A percentile compares a stretch with the other conserved stretches of the same genome.
These are phyloP conservation scores for Suhomyces bokatorum DNA, from an alignment of 1,139 yeast genomes.

Conservation along the genomic window DNA sequence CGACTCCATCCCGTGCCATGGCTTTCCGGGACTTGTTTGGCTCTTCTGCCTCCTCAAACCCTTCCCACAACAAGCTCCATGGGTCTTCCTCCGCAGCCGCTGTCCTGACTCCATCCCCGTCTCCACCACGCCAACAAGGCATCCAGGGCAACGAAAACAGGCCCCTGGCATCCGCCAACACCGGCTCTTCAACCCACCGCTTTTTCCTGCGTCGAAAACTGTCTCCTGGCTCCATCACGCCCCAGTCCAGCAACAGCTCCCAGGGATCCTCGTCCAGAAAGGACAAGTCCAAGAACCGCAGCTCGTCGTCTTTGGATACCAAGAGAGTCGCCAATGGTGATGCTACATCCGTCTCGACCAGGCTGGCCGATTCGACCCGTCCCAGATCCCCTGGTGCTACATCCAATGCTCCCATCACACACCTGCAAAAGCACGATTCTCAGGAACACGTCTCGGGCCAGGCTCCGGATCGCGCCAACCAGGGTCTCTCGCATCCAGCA, in stretches of 20 bases:
- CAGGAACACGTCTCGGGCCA: too few relatives aligned
- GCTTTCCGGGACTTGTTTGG: conserved; percentile 15
- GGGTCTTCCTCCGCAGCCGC: neutral
- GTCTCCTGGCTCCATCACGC: conserved; percentile 13
- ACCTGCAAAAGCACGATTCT: too few relatives aligned
- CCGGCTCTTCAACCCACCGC: conserved; percentile 8
- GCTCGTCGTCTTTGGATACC: neutral
- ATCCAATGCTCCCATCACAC: too few relatives aligned
- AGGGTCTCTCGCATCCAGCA: too few relatives aligned
- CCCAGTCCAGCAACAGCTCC: conserved; percentile 14
- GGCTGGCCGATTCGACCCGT: too few relatives aligned
- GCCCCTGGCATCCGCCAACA: conserved; percentile 5
- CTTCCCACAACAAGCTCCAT: too few relatives aligned
- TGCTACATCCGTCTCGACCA: too few relatives aligned
- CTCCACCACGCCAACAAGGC: neutral
- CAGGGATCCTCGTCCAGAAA: conserved; percentile 2
- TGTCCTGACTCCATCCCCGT: neutral
- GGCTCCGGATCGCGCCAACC: too few relatives aligned
- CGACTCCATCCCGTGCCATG: conserved; percentile 7
- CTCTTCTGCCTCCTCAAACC: conserved; percentile 8
- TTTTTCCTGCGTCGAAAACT: conserved; percentile 11
- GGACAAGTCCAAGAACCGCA: neutral
- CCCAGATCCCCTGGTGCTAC: too few relatives aligned
- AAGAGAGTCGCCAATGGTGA: neutral
- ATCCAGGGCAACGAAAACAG: neutral